Percentiles rank a stretch among this genome's conserved stretches.
phyloP scores from a whole-genome alignment of 192 early-diverging fungal species.

The Coemansia umbellata region DNA sequence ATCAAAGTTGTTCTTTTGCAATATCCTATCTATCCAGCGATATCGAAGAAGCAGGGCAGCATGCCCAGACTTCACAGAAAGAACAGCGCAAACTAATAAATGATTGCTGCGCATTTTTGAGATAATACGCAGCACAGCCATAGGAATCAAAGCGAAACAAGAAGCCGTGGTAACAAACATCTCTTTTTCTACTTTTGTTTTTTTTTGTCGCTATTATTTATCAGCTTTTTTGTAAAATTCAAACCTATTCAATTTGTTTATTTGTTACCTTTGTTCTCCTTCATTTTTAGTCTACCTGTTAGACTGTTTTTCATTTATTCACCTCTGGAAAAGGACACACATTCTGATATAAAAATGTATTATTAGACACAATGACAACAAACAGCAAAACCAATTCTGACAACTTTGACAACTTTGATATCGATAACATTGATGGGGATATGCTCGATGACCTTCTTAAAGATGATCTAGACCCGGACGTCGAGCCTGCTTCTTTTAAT shows the following conservation, averaged over 20 bases:
- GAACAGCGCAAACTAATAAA: no score
- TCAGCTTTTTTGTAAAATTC: slow-evolving; percentile 2
- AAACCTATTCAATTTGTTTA: not conserved
- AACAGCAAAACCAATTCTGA: slow-evolving; percentile 11
- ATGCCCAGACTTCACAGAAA: no score
- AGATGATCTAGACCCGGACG: slow-evolving; percentile 25
- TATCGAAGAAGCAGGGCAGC: no score
- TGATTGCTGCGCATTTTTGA: no score
- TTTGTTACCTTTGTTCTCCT: not conserved
- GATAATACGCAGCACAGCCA: no score
- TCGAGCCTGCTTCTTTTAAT: not conserved
- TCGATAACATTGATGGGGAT: slow-evolving; percentile 30
- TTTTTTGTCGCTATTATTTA: slow-evolving; percentile 7
- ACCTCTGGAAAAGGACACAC: not conserved
- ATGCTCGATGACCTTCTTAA: slow-evolving; percentile 35
- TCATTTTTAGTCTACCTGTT: no score
- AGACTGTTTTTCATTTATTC: not conserved
- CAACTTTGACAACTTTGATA: slow-evolving; percentile 25
- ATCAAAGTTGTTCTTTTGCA: no score
- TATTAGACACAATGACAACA: slow-evolving; percentile 5
- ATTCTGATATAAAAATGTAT: not conserved
- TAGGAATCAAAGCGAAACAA: no score
- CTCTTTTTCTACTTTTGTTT: not conserved
- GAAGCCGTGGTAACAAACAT: no score
- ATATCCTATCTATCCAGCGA: no score